These are phyloP conservation scores for Fraxinus cuspidata DNA, from an alignment of 257 asterid species.

Conservation along the genomic window DNA sequence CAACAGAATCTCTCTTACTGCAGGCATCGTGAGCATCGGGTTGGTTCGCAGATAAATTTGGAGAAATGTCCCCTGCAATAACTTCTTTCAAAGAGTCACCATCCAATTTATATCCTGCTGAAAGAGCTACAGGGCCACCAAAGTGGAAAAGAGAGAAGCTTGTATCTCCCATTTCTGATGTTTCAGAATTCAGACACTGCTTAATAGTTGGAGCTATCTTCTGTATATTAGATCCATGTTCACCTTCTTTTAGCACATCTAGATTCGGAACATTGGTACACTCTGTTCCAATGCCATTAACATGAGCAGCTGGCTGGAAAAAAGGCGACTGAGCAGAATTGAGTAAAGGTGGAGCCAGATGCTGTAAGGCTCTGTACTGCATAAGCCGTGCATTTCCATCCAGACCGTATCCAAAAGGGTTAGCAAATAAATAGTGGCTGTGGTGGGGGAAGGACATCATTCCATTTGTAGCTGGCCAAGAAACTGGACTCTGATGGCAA, in stretches of 20 bases:
- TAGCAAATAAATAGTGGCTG: constrained; percentile 63
- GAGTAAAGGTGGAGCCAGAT: constrained; percentile 52
- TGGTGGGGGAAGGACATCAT: constrained; percentile 63
- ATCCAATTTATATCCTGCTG: constrained; percentile 60
- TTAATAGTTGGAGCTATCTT: constrained; percentile 36
- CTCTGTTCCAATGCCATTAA: constrained; percentile 45
- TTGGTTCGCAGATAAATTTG: constrained; percentile 31
- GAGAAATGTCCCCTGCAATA: constrained; percentile 31
- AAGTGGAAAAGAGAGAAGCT: constrained; percentile 95
- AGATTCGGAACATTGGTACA: constrained; percentile 36
- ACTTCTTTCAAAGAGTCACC: constrained; percentile 51
- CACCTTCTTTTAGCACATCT: constrained; percentile 42
- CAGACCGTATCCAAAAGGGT: constrained; percentile 60
- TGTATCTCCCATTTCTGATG: constrained; percentile 38
- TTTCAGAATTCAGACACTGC: constrained; percentile 39
- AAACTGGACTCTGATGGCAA: constrained; percentile 68
- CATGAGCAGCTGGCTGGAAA: constrained; percentile 61
- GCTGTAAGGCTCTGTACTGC: constrained; percentile 71
- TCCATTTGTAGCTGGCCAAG: constrained; percentile 72
- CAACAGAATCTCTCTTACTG: constrained; percentile 55
- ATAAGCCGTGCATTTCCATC: constrained; percentile 58
- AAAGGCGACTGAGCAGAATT: constrained; percentile 57
- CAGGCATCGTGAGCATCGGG: constrained; percentile 39
- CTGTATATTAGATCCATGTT: constrained; percentile 18
- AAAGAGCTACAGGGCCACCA: constrained; percentile 83